Percentiles rank a stretch among this genome's conserved stretches.
Evolutionary conservation across 2,329 filamentous ascomycete species (phyloP).

Genomic region (Ceratocystis lukuohia): DNA sequence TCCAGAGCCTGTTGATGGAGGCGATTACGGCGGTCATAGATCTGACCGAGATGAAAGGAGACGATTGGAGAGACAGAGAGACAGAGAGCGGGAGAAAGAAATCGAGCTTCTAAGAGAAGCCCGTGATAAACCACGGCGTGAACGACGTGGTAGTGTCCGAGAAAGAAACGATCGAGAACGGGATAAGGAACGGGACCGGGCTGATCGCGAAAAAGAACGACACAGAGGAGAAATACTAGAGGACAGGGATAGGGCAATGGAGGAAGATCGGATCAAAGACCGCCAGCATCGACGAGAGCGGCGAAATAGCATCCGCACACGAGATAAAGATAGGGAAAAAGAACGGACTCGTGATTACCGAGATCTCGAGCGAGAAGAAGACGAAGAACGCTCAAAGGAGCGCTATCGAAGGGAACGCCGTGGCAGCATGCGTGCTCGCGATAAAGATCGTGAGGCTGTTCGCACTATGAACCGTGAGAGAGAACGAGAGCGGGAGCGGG

Average conservation of each 20-base stretch:
- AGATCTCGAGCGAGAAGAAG: constrained; percentile 20
- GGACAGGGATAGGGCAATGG: constrained; percentile 10
- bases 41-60: constrained; percentile 20
- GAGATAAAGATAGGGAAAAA: constrained; percentile 18
- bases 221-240: constrained; percentile 1
- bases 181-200: constrained; percentile 19
- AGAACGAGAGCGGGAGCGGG: constrained; percentile 22
- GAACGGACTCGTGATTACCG: constrained; percentile 19
- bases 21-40: constrained; percentile 5
- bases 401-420: constrained; percentile 17
- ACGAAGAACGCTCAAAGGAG: constrained; percentile 11
- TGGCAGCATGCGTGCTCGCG: constrained; percentile 14
- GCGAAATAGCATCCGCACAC: constrained; percentile 19
- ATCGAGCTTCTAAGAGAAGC: constrained; percentile 21
- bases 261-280: constrained; percentile 17
- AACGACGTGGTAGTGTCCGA: constrained; percentile 19
- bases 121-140: constrained; percentile 15
- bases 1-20: constrained; percentile 14
- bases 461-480: constrained; percentile 6
- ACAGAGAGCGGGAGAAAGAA: constrained; percentile 14
- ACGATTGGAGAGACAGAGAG: constrained; percentile 17
- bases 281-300: constrained; percentile 13
- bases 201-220: constrained; percentile 11
- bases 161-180: constrained; percentile 18
- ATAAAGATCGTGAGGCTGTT: constrained; percentile 16